Conservation (phyloP, 2,329 filamentous ascomycete genomes). For the Furcasterigmium sp. region DNA sequence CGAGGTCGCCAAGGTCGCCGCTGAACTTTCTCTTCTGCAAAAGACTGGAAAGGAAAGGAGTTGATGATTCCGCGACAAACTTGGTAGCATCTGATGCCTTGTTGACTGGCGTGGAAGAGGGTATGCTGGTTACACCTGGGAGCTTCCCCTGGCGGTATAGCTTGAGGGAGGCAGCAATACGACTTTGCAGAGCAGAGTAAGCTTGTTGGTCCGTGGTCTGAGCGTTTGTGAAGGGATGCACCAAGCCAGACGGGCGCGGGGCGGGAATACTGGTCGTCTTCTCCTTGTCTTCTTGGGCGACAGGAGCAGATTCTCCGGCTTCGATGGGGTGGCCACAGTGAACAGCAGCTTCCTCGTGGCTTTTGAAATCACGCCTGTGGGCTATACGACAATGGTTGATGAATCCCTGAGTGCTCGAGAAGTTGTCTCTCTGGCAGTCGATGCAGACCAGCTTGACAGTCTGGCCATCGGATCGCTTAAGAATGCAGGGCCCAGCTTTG, state of each 20-base stretch:
- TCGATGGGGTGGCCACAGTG: conserved; percentile 74
- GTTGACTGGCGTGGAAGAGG: conserved; percentile 20
- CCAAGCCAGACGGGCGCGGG: conserved; percentile 40
- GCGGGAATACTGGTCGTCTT: conserved; percentile 9
- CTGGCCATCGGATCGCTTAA: conserved; percentile 80
- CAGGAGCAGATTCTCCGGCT: conserved; percentile 26
- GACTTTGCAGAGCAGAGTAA: conserved; percentile 42
- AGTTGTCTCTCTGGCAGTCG: conserved; percentile 84
- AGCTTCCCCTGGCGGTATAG: conserved; percentile 47
- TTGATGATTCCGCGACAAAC: conserved; percentile 48
- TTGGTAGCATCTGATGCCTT: conserved; percentile 14
- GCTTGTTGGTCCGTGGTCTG: conserved; percentile 48
- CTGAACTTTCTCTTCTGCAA: conserved; percentile 57
- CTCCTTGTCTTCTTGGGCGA: conserved; percentile 37
- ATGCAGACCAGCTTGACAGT: conserved; percentile 87
- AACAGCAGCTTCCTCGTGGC: conserved; percentile 87
- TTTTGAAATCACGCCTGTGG: conserved; percentile 89
- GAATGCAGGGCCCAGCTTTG: conserved; percentile 74
- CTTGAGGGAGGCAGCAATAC: conserved; percentile 49
- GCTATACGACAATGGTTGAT: conserved; percentile 98
- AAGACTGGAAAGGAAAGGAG: conserved; percentile 63
- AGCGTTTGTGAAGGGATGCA: conserved; percentile 56
- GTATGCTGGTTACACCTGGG: conserved; percentile 40
- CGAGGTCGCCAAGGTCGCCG: conserved; percentile 53
- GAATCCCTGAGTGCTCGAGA: conserved; percentile 96